Conservation (phyloP, 2,329 filamentous ascomycete species). For the Cordyceps militaris region DNA sequence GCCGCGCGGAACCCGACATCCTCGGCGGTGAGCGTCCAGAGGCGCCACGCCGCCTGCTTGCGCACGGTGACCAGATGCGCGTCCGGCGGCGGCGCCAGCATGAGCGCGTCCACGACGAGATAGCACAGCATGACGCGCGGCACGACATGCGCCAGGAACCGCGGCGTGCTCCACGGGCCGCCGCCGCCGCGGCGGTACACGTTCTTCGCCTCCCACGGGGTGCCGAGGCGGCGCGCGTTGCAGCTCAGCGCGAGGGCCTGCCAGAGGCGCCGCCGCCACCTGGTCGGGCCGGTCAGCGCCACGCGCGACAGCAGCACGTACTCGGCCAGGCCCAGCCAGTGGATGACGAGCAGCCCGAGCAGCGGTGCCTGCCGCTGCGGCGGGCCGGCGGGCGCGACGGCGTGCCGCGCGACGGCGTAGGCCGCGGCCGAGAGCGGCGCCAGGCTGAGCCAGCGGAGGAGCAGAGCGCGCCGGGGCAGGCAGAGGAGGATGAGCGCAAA, state of each 20-base stretch:
- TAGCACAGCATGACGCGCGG: background rate
- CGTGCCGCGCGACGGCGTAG: background rate
- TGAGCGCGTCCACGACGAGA: slow-evolving; percentile 4
- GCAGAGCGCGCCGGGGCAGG: background rate
- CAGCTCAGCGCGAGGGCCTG: slow-evolving; percentile 7
- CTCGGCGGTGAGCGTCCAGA: slow-evolving; percentile 6
- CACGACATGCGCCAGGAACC: background rate
- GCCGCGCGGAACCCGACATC: slow-evolving; percentile 8
- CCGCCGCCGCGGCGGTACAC: background rate
- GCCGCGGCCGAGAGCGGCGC: background rate
- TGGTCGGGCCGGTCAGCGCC: background rate
- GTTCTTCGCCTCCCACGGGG: slow-evolving; percentile 2
- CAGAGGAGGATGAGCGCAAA: background rate
- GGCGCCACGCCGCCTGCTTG: slow-evolving; percentile 7
- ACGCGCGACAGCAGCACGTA: background rate
- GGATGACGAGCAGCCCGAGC: background rate
- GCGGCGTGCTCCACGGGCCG: background rate
- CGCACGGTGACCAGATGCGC: background rate
- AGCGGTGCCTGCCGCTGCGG: background rate
- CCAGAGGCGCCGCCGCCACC: background rate
- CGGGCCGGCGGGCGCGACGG: background rate
- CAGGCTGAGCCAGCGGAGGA: background rate
- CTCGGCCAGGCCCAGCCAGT: background rate
- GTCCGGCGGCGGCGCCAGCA: slow-evolving; percentile 5
- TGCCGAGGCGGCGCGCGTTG: slow-evolving; percentile 12